A percentile compares a stretch with the other conserved stretches of the same genome.
Conservation (phyloP, 495 filamentous ascomycete genomes). For the Elaphomyces granulatus region DNA sequence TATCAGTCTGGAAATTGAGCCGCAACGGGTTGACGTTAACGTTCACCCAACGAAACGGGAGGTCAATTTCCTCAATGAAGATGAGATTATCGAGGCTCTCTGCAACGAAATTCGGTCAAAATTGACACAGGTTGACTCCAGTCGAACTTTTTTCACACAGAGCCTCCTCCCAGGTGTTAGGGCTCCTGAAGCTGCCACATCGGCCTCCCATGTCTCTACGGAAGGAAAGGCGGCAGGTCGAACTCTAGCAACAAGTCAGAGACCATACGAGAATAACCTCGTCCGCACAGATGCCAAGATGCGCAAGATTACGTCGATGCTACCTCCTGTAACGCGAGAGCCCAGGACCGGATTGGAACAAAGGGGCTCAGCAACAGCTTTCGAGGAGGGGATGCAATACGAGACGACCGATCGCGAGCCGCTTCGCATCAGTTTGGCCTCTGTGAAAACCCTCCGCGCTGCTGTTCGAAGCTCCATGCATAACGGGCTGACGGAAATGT, state of each 20-base stretch:
- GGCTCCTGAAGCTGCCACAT: conserved; percentile 21
- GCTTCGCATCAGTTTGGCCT: conserved; percentile 55
- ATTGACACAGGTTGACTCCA: conserved; percentile 81
- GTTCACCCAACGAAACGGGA: conserved; percentile 96
- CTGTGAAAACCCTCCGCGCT: conserved; percentile 67
- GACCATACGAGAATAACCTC: conserved; percentile 75
- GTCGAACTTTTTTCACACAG: conserved; percentile 88
- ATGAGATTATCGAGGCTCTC: conserved; percentile 84
- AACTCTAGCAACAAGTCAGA: conserved; percentile 34
- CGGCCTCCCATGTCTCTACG: conserved; percentile 4
- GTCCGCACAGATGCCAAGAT: conserved; percentile 80
- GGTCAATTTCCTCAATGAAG: conserved; percentile 96
- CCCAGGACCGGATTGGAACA: too few species aligned
- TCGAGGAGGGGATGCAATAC: conserved; percentile 57
- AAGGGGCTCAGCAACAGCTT: too few species aligned
- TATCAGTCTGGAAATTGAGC: conserved; percentile 85
- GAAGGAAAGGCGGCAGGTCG: conserved; percentile 15
- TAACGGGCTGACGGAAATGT: conserved; percentile 74
- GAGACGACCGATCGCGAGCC: conserved; percentile 54
- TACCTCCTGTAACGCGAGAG: too few species aligned
- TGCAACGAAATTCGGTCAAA: conserved; percentile 68
- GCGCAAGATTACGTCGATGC: conserved; percentile 94
- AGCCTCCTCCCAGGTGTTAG: conserved; percentile 59
- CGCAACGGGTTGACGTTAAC: conserved; percentile 89
- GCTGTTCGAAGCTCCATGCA: conserved; percentile 76